These are phyloP conservation scores for Leccinellum luteum DNA, from an alignment of 768 basidiomycete genomes.

Conservation along the genomic window DNA sequence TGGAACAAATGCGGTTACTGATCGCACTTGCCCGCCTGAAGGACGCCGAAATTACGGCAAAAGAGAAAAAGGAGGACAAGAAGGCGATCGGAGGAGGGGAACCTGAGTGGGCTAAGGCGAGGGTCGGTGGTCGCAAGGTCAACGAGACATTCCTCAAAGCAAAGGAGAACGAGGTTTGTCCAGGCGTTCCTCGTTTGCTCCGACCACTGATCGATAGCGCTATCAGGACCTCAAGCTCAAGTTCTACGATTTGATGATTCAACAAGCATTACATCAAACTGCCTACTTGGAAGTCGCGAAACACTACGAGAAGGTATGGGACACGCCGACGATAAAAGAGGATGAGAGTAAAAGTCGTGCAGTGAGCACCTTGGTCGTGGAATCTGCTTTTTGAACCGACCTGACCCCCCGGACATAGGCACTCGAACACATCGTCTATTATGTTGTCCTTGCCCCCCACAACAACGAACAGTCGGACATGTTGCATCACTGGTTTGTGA, in stretches of 20 bases:
- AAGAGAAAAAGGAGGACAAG: constrained; percentile 50
- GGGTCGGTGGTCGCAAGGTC: constrained; percentile 90
- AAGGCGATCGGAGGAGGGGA: constrained; percentile 69
- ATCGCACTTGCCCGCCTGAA: constrained; percentile 74
- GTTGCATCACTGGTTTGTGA: constrained; percentile 80
- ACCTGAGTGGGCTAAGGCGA: constrained; percentile 89
- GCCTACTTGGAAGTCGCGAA: constrained; percentile 93
- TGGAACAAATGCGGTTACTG: constrained; percentile 95
- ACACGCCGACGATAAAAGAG: constrained; percentile 90
- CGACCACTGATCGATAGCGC: not conserved
- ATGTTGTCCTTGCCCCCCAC: constrained; percentile 89
- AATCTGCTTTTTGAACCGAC: not conserved
- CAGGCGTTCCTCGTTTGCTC: not conserved
- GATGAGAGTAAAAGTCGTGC: constrained; percentile 71
- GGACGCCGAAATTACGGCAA: constrained; percentile 59
- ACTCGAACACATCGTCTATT: constrained; percentile 92
- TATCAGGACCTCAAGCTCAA: constrained; percentile 92
- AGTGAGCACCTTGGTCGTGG: constrained; percentile 38
- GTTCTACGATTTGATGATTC: constrained; percentile 96
- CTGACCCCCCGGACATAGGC: constrained; percentile 48
- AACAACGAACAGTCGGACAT: constrained; percentile 98
- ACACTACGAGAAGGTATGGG: constrained; percentile 96
- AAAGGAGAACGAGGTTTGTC: constrained; percentile 78
- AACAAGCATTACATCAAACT: constrained; percentile 81
- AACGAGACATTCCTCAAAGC: constrained; percentile 92